Percentiles rank a stretch among this genome's conserved stretches.
Evolutionary conservation across 352 stramenopile species (phyloP).

Genomic region (Pythium dissotocum): DNA sequence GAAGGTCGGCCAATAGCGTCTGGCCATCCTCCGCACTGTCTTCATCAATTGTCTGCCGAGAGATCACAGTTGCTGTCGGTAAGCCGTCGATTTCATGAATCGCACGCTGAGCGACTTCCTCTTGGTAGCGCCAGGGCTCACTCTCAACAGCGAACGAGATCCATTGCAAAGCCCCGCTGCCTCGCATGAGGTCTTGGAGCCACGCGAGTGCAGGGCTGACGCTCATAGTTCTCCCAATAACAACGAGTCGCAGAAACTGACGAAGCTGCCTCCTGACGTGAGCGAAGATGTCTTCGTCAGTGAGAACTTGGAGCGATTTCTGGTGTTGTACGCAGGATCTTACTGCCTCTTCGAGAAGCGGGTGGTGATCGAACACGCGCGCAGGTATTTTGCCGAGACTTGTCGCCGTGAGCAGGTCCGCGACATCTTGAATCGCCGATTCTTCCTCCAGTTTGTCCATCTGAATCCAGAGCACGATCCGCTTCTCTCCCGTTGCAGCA

Average conservation of each 20-base stretch:
- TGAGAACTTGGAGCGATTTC: conserved; percentile 34
- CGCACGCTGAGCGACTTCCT: conserved; percentile 7
- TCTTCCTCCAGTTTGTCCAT: not conserved
- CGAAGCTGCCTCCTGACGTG: conserved; percentile 37
- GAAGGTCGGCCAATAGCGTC: not conserved
- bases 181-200: conserved; percentile 13
- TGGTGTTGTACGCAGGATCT: conserved; percentile 40
- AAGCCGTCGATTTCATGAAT: conserved; percentile 9
- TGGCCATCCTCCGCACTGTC: not conserved
- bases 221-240: conserved; percentile 27
- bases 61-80: not conserved
- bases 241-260: conserved; percentile 47
- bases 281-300: conserved; percentile 31
- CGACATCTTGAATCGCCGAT: not conserved
- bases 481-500: not conserved
- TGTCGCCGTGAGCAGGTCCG: conserved; percentile 25
- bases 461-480: conserved; percentile 10
- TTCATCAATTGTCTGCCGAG: not conserved
- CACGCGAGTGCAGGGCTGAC: not conserved
- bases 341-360: conserved; percentile 38
- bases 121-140: conserved; percentile 5
- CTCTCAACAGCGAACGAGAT: conserved; percentile 3
- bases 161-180: conserved; percentile 25
- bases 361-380: conserved; percentile 32
- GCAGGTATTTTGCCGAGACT: conserved; percentile 38